phyloP scores from a whole-genome alignment of 2,329 filamentous ascomycete genomes.

The Fusarium dlaminii region DNA sequence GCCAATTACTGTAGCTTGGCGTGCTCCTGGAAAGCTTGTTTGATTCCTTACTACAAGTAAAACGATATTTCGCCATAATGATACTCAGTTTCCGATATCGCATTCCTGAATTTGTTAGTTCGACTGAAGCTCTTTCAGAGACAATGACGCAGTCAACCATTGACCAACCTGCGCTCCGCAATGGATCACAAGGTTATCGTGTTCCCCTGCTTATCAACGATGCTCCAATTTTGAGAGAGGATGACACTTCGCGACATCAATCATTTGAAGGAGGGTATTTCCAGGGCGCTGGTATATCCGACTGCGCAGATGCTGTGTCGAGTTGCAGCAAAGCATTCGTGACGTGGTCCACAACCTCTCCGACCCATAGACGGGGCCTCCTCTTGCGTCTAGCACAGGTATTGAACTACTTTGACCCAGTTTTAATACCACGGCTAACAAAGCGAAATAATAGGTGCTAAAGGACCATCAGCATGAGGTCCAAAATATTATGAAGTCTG shows the following conservation, averaged over 20 bases:
- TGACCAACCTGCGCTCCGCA: background rate
- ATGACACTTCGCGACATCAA: background rate
- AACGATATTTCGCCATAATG: background rate
- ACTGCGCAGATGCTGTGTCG: background rate
- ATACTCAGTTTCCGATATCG: background rate
- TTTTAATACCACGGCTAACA: accelerated
- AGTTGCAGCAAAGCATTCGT: background rate
- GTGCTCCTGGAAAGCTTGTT: background rate
- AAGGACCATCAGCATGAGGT: background rate
- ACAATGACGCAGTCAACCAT: background rate
- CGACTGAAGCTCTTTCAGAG: background rate
- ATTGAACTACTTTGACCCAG: accelerated
- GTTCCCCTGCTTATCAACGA: background rate
- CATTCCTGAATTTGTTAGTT: background rate
- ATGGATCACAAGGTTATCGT: background rate
- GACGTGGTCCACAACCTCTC: background rate
- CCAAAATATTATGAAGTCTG: background rate
- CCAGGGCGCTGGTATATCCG: background rate
- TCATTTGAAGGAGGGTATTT: background rate
- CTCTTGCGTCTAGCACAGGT: background rate
- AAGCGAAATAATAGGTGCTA: background rate
- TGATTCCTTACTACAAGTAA: background rate
- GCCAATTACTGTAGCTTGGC: background rate
- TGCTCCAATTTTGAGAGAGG: background rate
- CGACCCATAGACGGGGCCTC: background rate